Conservation (phyloP, 2,329 filamentous ascomycete species). For the Ophiostoma quercus region DNA sequence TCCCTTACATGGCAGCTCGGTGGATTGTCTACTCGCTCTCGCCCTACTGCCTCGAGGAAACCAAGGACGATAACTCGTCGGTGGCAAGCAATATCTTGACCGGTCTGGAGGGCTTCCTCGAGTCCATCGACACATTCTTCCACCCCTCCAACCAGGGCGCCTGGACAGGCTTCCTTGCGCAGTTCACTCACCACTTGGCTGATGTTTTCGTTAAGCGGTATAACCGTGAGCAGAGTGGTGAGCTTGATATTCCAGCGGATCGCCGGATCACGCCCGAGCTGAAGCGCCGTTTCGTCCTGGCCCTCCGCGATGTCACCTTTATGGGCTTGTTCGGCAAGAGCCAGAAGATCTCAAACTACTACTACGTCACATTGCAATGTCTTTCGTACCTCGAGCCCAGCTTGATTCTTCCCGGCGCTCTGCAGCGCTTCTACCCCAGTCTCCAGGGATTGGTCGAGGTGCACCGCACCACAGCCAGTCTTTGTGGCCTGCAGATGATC, state of each 20-base stretch:
- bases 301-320: conserved; percentile 86
- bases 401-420: conserved; percentile 82
- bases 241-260: conserved; percentile 78
- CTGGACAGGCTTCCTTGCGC: conserved; percentile 86
- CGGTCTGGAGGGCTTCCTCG: conserved; percentile 82
- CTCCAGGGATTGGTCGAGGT: conserved; percentile 96
- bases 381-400: conserved; percentile 87
- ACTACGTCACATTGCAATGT: conserved; percentile 81
- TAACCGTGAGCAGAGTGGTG: conserved; percentile 90
- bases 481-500: conserved; percentile 86
- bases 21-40: conserved; percentile 93
- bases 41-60: conserved; percentile 66
- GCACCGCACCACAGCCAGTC: conserved; percentile 88
- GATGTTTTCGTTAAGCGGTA: conserved; percentile 97
- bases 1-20: conserved; percentile 84
- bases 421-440: conserved; percentile 95
- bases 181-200: conserved; percentile 85
- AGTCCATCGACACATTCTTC: conserved; percentile 97
- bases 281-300: conserved; percentile 82
- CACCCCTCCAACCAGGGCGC: conserved; percentile 91
- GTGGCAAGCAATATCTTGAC: conserved; percentile 68
- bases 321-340: conserved; percentile 99
- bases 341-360: conserved; percentile 83
- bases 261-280: conserved; percentile 74
- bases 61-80: conserved; percentile 9